These are phyloP conservation scores for Ailanthus altissimus DNA, from an alignment of 345 rosid genomes.

Conservation along the genomic window DNA sequence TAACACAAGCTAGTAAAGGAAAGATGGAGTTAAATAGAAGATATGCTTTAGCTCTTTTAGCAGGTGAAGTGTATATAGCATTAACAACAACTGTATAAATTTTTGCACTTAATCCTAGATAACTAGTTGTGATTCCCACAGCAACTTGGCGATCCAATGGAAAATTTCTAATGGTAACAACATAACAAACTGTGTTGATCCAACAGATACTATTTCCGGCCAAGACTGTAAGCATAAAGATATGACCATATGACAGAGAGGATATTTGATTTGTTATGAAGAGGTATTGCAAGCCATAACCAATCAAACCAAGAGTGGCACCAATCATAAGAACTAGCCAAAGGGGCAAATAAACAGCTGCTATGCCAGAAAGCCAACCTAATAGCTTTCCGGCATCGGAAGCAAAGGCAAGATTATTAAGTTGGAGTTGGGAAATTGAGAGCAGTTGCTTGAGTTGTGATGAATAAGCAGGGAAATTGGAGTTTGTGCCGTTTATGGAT, in stretches of 20 bases:
- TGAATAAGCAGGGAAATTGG: slow-evolving; percentile 87
- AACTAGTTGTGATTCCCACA: slow-evolving; percentile 74
- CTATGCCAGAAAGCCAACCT: slow-evolving; percentile 85
- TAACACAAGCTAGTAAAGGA: slow-evolving; percentile 45
- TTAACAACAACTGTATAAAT: slow-evolving; percentile 68
- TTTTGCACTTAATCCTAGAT: slow-evolving; percentile 76
- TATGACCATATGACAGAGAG: slow-evolving; percentile 47
- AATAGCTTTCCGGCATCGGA: slow-evolving; percentile 88
- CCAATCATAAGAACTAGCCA: slow-evolving; percentile 78
- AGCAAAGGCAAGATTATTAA: slow-evolving; percentile 87
- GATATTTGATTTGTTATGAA: slow-evolving; percentile 46
- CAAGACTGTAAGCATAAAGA: slow-evolving; percentile 63
- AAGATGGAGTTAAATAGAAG: slow-evolving; percentile 62
- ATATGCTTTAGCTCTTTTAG: slow-evolving; percentile 47
- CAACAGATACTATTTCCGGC: slow-evolving; percentile 97
- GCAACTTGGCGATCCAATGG: slow-evolving; percentile 58
- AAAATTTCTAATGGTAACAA: slow-evolving; percentile 53
- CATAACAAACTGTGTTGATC: slow-evolving; percentile 84
- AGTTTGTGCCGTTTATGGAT: slow-evolving; percentile 70
- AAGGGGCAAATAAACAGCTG: slow-evolving; percentile 69
- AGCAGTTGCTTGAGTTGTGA: slow-evolving; percentile 77
- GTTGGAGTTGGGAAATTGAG: slow-evolving; percentile 71
- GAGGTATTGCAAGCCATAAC: slow-evolving; percentile 84
- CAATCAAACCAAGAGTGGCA: slow-evolving; percentile 56
- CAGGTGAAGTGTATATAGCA: slow-evolving; percentile 34